phyloP scores from a whole-genome alignment of 768 basidiomycete species.

The Leccinum aurantiacum region DNA sequence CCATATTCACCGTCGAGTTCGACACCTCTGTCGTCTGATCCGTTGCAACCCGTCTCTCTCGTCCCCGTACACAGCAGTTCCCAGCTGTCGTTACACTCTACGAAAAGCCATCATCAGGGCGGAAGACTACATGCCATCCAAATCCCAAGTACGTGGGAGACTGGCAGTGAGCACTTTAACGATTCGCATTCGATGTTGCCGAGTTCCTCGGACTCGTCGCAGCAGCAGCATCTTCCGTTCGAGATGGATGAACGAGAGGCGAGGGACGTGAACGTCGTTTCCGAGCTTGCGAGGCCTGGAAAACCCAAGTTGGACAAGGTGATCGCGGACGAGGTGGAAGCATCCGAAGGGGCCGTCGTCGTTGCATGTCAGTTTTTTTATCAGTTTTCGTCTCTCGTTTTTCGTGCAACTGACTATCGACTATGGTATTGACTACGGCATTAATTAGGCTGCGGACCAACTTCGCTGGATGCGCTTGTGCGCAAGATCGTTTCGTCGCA shows the following conservation, averaged over 20 bases:
- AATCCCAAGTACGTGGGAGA: background rate
- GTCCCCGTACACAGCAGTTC: background rate
- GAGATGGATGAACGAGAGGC: conserved; percentile 59
- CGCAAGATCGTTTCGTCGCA: conserved; percentile 61
- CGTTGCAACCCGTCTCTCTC: conserved; percentile 7
- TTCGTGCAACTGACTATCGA: too few relatives aligned
- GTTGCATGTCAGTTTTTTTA: conserved; percentile 61
- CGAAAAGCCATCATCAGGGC: conserved; percentile 5
- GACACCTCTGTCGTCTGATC: background rate
- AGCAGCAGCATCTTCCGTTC: conserved; percentile 26
- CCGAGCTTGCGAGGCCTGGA: conserved; percentile 64
- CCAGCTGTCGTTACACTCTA: background rate
- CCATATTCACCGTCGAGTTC: conserved; percentile 3
- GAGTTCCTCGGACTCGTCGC: background rate
- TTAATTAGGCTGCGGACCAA: conserved; percentile 65
- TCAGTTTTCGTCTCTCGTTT: too few relatives aligned
- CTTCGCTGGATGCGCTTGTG: conserved; percentile 65
- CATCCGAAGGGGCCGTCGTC: conserved; percentile 52
- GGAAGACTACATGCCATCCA: conserved; percentile 2
- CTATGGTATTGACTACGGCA: too few relatives aligned
- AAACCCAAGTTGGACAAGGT: conserved; percentile 64
- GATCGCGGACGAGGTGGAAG: conserved; percentile 61
- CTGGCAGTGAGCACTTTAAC: background rate
- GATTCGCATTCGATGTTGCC: background rate
- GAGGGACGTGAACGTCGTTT: conserved; percentile 54